Base-by-base conservation (phyloP, 2,329 filamentous ascomycete species). In the Penicillium brevicompactum region DNA sequence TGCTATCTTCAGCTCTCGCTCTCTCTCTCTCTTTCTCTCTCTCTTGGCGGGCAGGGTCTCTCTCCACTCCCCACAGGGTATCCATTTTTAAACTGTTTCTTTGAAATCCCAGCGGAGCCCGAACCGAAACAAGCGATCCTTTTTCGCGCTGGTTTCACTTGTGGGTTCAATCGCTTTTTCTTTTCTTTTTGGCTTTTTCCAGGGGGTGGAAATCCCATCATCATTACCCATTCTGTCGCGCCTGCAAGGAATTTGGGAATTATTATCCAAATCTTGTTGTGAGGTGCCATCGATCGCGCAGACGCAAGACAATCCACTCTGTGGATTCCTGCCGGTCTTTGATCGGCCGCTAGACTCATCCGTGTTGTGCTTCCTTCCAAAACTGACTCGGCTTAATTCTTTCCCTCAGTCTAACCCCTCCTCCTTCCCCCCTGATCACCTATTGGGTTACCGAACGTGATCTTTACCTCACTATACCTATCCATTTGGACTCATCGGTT, bases 281-380 rank as follows among this genome's bases (percentile, higher is more conserved):
- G 43, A 49, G 45, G 49, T 53, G 48, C 55, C 46, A 51, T 50
- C 53, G 52, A 59, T 55, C 57, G 43, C 48, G 56, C 30, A 44
- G 37, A 22, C 34, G 34, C 42, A 48, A 47, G 37, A 53, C 47
- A 62, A 53, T 49, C 62, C 59, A 61, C 60, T 52, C 34, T 58
- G 63, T 66, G 63, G 63, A 60, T 63, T 63, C 59, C 50, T 51
- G 43, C 46, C 50, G 60, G 58, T 30, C 48, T 57, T 53, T 59
- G 62, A 66, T 66, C 59, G 48, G 60, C 63, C 63, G 62, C 63
- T 63, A 64, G 22, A 57, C 42, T 34, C 24, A 53, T 57, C 50
- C 51, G 55, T 57, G 49, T 59, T 53, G 24, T 32, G 43, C 42
- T 49, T 49, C 50, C 54, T 57, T 57, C 55, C 51, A 52, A 55